Evolutionary conservation across 2,329 filamentous ascomycete genomes (phyloP), one percentile per base, ranked within the genome.

Genomic region (Talaromyces amestolkiae): DNA sequence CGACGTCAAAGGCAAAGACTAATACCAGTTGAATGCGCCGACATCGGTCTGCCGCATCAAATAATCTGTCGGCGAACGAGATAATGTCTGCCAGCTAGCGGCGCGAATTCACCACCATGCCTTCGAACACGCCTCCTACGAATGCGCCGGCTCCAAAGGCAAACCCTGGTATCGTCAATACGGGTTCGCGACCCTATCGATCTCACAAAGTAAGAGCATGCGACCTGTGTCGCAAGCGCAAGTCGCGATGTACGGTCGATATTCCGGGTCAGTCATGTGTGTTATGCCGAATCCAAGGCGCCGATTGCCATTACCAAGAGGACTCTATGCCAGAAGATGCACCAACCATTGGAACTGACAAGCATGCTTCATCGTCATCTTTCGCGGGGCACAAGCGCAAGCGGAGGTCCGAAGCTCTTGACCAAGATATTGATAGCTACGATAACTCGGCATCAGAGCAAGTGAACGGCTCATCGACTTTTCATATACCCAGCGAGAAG

Each of bases 121-220:
- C 61, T 22, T 37, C 61, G 15, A 58, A 63, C 27, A 53, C 27
- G 41, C 51, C 61, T 47, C 64, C 64, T 37, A 75, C 33, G 68
- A 70, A 58, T 71, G 54, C 33, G 19, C 27, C 64, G 13, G 33
- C 64, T 24, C 10, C 74, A 45, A 78, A 78, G 67, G 68, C 73
- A 47, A 70, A 74, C 37, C 75, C 76, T 19, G 72, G 74, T 56
- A 72, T 75, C 22, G 76, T 80, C 67, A 79, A 78, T 65, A 76
- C 78, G 56, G 78, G 78, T 17, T 74, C 79, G 60, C 80, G 86
- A 53, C 86, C 86, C 3, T 88, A 88, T 71, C 79, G 86, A 66
- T 88, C 86, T 8, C 86, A 88, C 75, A 82, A 86, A 67, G 82
- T 84, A 45, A 85, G 86, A 59, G 86, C 86, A 9, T 89, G 87